Evolutionary conservation across 139 green algal genomes (phyloP).

Genomic region (Diplosphaera chodatii): DNA sequence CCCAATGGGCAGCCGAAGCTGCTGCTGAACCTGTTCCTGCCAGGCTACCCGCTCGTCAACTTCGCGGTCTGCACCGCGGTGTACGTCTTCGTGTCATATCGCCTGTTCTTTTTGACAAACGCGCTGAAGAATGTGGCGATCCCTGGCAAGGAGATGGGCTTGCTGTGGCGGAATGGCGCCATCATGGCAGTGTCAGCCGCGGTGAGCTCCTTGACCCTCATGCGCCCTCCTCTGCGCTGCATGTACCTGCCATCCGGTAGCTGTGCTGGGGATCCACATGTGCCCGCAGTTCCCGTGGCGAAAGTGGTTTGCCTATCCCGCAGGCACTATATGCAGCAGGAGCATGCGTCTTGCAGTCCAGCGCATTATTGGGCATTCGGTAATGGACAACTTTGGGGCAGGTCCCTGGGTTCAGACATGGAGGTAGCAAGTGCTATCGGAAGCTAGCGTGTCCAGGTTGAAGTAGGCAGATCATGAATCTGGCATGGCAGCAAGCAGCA

Average conservation of each 20-base stretch:
- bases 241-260: no score
- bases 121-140: slow-evolving; percentile 70
- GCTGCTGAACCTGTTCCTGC: slow-evolving; percentile 71
- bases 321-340: slow-evolving; percentile 8
- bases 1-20: slow-evolving; percentile 84
- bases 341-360: background rate
- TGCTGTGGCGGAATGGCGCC: slow-evolving; percentile 59
- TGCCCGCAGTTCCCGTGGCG: no score
- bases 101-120: slow-evolving; percentile 85
- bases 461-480: no score
- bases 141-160: slow-evolving; percentile 72
- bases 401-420: no score
- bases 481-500: no score
- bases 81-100: slow-evolving; percentile 72
- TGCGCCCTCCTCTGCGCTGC: no score
- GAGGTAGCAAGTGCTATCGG: no score
- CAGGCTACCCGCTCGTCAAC: slow-evolving; percentile 86
- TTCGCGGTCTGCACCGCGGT: slow-evolving; percentile 60
- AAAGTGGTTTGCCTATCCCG: no score
- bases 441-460: no score
- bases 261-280: no score
- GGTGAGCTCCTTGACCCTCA: no score
- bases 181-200: background rate
- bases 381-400: no score
- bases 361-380: background rate